Base-by-base conservation (phyloP, 176 grass and related monocot species). In the Pontederia paniculata region DNA sequence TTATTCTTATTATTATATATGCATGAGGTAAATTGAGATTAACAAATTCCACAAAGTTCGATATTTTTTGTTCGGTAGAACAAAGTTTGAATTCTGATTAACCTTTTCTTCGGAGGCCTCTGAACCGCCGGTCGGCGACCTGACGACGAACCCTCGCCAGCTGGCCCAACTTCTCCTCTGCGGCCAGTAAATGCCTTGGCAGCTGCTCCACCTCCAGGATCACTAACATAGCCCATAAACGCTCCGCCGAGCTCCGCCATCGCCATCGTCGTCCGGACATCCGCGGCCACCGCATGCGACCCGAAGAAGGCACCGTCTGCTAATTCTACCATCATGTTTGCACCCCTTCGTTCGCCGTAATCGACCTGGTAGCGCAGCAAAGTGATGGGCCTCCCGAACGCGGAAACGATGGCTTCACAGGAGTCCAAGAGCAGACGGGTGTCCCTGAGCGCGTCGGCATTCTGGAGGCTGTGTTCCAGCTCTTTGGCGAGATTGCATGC, bases 31-130 rank as follows among this genome's bases (percentile, higher is more conserved):
- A n/a, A n/a, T n/a, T n/a, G n/a, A n/a, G n/a, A n/a, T n/a, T n/a
- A n/a, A n/a, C n/a, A n/a, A n/a, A n/a, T n/a, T n/a, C n/a, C n/a
- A 37, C 28, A 2, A 37, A 37, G 28, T 37, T 5, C 1, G 25
- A 5, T 5, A 31, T 31, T 31, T 3, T 37, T 37, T 5, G 7
- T 37, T 37, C 7, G 28, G 28, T 37, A 13, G 48, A 17, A 50
- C 23, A 37, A 45, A 48, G 42, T 18, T 15, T 3, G 48, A 12
- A 52, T 20, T 1, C 18, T n/a, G 3, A 67, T 69, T 12, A 63
- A 76, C 72, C 77, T 75, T 37, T 73, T 81, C 50, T 66, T 81
- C 17, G 44, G 54, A 17, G 66, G 65, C 53, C 66, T 74, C 58
- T 70, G 71, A 45, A 5, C 10, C 13, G 49, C 6, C 4, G 17